Evolutionary conservation across 352 stramenopile genomes (phyloP), one percentile per base, ranked within the genome.

Genomic region (Pythium folliculosum): DNA sequence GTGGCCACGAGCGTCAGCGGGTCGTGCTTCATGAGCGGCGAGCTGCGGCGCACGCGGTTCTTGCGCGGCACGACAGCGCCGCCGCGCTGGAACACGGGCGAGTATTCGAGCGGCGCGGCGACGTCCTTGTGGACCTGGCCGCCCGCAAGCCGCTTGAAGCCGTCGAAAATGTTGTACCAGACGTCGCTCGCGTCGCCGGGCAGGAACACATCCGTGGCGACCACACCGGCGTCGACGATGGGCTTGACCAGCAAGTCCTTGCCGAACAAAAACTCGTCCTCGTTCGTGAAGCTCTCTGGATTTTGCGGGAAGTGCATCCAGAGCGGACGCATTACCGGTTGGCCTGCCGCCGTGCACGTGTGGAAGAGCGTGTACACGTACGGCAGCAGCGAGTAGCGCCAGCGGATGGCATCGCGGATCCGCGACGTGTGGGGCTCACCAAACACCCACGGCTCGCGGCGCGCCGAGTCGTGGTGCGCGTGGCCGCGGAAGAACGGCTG

Each of bases 401-500:
- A 81, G 77, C 98, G 95, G 52, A 99, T 95, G 32, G 93, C 91
- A 23, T 86, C 77, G 43, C 97, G 90, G 37, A 99, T 77, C 32
- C 81, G 82, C 22, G 75, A 76, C 58, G 97, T 98, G 37, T 91
- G 94, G 51, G 97, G 91, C 47, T 99, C 94, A 23, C 95, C 97
- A 78, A 99, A 99, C 52, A 99, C 84, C 97, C 97, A 99, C 23
- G 97, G 97, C 79, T 99, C 98, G 59, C 97, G 80, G 54, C 98
- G 80, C 76, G 98, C 97, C n/a, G 96, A 97, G 82, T 99, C 97
- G 75, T 99, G 97, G 78, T 99, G 98, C 30, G 97, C 98, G 81
- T 99, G 98, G 51, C 89, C 96, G 14, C 98, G 86, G 81, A 99
- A 99, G 84, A 99, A 99, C 8, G 98, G 98, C 73, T 98, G 94